Evolutionary conservation across 495 filamentous ascomycete genomes (phyloP), one percentile per base, ranked within the genome.

Genomic region (Talaromyces nanjingensis): DNA sequence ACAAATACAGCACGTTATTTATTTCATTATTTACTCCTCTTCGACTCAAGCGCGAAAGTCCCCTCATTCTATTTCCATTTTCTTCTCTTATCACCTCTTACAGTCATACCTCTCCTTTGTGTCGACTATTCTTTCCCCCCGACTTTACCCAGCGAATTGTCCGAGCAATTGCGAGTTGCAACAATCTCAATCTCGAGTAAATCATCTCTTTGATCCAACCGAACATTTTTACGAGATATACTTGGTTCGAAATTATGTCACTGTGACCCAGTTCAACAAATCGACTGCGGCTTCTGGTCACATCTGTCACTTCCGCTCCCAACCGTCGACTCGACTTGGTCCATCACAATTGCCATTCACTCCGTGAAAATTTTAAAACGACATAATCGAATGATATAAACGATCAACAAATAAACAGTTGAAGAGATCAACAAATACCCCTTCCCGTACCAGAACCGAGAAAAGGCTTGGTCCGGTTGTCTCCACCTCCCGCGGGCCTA

Each of bases 401-500:
- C 31, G 20, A 59, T 9, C 37, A 42, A 42, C 37, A 42, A 42
- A 42, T 42, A 42, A 42, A 42, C 27, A 59, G n/a, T 42, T 18
- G 18, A 18, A 20, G 20, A 33, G 57, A 37, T 53, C 25, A n/a
- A 24, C 12, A 34, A n/a, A 24, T 33, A 34, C 18, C 18, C 49
- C 56, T 59, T 59, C 60, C 39, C 60, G 60, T 33, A 37, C 60
- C 37, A 47, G 59, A 47, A 42, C 59, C 59, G 59, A 24, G 59
- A 60, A 60, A 60, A 60, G 34, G 11, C 20, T 49, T 62, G 20
- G 47, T 49, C 25, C 7, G 60, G 60, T 49, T 62, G 60, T 54
- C 60, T 62, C 60, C 60, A 62, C 60, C 60, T 62, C 22, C 45
- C 42, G 60, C 47, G 24, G 60, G 39, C 29, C 45, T 62, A 31